phyloP scores from a whole-genome alignment of 192 early-diverging fungal species.

The Physocladia obscura region DNA sequence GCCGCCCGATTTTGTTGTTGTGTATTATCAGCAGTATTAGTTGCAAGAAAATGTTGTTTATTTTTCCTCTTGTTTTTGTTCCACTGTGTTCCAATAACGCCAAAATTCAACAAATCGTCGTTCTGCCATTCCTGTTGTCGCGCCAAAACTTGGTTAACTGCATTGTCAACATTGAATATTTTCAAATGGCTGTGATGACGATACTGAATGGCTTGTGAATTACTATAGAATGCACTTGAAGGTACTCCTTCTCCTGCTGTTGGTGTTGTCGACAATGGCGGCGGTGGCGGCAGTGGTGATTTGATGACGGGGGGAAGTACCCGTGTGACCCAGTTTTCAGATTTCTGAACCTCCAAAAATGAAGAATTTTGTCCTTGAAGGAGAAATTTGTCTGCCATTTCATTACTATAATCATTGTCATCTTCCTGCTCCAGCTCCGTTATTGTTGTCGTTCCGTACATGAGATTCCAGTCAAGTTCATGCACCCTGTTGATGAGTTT shows the following conservation, averaged over 20 bases:
- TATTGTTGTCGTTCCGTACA: constrained; percentile 12
- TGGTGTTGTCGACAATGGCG: neutral
- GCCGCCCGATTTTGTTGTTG: neutral
- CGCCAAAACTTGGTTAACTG: neutral
- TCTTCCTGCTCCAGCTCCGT: neutral
- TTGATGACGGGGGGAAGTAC: neutral
- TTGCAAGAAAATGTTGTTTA: no score
- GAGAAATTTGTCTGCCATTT: neutral
- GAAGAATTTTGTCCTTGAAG: neutral
- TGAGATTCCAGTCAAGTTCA: constrained; percentile 25
- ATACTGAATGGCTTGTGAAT: no score
- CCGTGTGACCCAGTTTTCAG: neutral
- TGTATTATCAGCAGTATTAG: neutral
- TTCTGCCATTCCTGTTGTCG: constrained; percentile 1
- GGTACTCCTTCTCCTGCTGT: no score
- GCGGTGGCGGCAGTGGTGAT: neutral
- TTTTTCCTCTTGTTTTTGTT: neutral
- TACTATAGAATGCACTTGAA: no score
- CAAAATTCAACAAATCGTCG: neutral
- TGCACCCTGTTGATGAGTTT: neutral
- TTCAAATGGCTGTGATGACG: neutral
- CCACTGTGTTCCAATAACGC: constrained; percentile 17
- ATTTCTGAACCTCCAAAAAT: neutral
- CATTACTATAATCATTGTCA: neutral
- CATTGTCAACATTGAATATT: neutral